Evolutionary conservation across 805 yeast genomes (phyloP).

Genomic region (Wickerhamomyces subpelliculosus): DNA sequence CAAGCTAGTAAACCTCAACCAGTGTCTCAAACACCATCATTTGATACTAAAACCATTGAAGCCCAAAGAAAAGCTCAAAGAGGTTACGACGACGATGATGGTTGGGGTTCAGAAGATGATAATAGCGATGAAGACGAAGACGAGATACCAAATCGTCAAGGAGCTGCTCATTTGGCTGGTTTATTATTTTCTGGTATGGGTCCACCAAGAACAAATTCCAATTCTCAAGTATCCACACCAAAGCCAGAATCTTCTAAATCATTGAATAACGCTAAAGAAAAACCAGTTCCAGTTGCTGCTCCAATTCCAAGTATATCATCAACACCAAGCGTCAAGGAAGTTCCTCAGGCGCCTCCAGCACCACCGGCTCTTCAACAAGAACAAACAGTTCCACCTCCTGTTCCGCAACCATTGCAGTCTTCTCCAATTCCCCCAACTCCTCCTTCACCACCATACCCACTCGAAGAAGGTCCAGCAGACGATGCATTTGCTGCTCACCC

Average conservation of each 20-base stretch:
- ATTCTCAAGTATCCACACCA: conserved; percentile 15
- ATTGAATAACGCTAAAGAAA: conserved; percentile 11
- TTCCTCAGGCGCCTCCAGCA: conserved; percentile 3
- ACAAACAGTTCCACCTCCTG: conserved; percentile 2
- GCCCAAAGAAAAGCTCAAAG: conserved; percentile 72
- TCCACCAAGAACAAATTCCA: conserved; percentile 15
- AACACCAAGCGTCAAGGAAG: conserved; percentile 1
- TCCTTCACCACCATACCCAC: conserved; percentile 4
- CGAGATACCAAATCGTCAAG: conserved; percentile 23
- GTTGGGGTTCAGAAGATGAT: conserved; percentile 27
- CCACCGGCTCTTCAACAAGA: conserved; percentile 1
- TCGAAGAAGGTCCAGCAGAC: conserved; percentile 1
- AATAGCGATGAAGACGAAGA: conserved; percentile 26
- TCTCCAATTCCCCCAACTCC: conserved; percentile 4
- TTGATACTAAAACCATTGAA: conserved; percentile 54
- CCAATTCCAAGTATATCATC: conserved; percentile 21
- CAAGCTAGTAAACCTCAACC: conserved; percentile 8
- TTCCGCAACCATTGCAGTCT: conserved; percentile 6
- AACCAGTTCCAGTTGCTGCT: conserved; percentile 19
- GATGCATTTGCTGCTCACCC: not conserved
- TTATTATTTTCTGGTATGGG: conserved; percentile 21
- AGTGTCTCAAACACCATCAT: conserved; percentile 18
- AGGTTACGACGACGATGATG: conserved; percentile 31
- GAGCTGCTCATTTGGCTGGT: conserved; percentile 23
- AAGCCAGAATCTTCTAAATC: conserved; percentile 7